These are phyloP conservation scores for Singerocomus rubriflavus DNA, from an alignment of 1,284 basidiomycete species.

Conservation along the genomic window DNA sequence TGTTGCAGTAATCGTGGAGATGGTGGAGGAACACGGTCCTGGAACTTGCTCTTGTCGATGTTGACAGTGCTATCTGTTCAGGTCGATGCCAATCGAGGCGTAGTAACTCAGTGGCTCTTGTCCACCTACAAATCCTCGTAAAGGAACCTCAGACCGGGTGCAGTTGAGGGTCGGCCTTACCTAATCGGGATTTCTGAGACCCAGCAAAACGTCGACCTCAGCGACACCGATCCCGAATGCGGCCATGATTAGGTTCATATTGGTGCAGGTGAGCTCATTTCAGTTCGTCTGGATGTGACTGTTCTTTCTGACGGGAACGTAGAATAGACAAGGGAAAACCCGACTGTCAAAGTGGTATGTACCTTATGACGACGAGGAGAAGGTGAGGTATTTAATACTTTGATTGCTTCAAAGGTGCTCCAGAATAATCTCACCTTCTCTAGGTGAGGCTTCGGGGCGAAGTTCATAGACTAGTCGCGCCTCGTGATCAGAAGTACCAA, in stretches of 20 bases:
- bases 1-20: not conserved
- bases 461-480: conserved; percentile 92
- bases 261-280: conserved; percentile 21
- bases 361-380: conserved; percentile 94
- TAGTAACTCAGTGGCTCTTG: no score
- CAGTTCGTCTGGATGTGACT: not conserved
- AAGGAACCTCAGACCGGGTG: no score
- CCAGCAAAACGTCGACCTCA: not conserved
- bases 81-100: not conserved
- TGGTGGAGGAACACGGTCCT: no score
- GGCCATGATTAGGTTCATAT: conserved; percentile 30
- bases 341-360: conserved; percentile 97
- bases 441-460: conserved; percentile 91
- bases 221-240: conserved; percentile 10
- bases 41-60: no score
- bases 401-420: not conserved
- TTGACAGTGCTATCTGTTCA: not conserved
- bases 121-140: no score
- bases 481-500: conserved; percentile 98
- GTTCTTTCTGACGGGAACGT: conserved; percentile 6
- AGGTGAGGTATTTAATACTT: conserved; percentile 48
- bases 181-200: conserved; percentile 3
- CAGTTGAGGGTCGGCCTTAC: not conserved
- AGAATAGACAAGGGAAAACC: conserved; percentile 99
- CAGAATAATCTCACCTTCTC: conserved; percentile 1